These are phyloP conservation scores for Trichophyton rubrum DNA, from an alignment of 2,329 filamentous ascomycete genomes.

Conservation along the genomic window DNA sequence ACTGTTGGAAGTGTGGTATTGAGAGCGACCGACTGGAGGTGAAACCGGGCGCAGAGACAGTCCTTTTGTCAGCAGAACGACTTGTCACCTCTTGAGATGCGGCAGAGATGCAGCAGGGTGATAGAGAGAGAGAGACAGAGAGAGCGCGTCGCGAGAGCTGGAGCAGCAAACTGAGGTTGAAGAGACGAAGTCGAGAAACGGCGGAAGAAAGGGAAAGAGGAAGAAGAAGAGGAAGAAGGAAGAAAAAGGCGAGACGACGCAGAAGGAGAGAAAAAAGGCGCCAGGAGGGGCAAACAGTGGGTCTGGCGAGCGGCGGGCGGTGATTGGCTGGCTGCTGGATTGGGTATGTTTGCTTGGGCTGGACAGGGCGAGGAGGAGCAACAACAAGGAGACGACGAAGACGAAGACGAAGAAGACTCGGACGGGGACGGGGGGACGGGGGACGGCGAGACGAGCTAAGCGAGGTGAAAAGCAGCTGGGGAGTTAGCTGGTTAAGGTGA, in stretches of 20 bases:
- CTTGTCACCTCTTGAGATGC: not conserved
- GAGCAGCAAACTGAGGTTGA: constrained; percentile 13
- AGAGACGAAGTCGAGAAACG: constrained; percentile 14
- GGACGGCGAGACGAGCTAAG: not conserved
- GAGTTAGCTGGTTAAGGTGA: not conserved
- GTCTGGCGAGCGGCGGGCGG: not conserved
- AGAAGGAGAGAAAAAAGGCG: constrained; percentile 9
- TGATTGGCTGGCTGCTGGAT: constrained; percentile 4
- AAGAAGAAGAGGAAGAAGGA: constrained; percentile 18
- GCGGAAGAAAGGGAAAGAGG: constrained; percentile 19
- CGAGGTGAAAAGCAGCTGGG: not conserved
- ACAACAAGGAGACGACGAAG: not conserved
- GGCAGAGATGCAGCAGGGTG: not conserved
- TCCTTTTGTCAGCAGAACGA: not conserved
- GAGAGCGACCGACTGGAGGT: not conserved
- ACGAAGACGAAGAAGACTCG: not conserved
- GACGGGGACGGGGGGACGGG: not conserved
- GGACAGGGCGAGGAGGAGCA: constrained; percentile 17
- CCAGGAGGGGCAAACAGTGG: constrained; percentile 9
- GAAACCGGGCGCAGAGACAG: not conserved
- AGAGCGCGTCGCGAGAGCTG: not conserved
- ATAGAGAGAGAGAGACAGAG: too few relatives aligned
- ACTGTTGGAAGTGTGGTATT: not conserved
- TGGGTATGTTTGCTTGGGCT: constrained; percentile 24
- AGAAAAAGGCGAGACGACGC: constrained; percentile 10